These are phyloP conservation scores for Melampsora americana DNA, from an alignment of 1,284 basidiomycete genomes.

Conservation along the genomic window DNA sequence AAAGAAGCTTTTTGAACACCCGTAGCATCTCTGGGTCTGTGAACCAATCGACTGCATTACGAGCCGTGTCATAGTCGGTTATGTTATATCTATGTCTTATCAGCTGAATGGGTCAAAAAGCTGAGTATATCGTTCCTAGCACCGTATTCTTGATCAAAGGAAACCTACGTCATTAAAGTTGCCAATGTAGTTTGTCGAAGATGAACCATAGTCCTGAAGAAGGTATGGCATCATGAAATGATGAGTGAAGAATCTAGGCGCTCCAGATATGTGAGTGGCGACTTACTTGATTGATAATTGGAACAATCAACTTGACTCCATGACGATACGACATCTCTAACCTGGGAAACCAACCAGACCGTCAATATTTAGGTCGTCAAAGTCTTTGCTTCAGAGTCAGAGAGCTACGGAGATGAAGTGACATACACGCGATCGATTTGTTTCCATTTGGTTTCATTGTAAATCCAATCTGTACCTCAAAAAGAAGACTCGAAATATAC, in stretches of 20 bases:
- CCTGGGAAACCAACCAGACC: not conserved
- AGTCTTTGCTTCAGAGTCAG: not conserved
- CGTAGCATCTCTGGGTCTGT: constrained; percentile 23
- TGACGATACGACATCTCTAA: constrained; percentile 26
- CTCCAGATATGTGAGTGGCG: not conserved
- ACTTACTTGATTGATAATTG: constrained; percentile 44
- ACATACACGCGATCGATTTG: constrained; percentile 36
- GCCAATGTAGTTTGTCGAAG: constrained; percentile 4
- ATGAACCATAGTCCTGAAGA: constrained; percentile 29
- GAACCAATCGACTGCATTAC: constrained; percentile 35
- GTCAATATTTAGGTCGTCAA: not conserved
- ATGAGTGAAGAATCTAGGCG: not conserved
- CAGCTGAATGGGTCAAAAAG: constrained; percentile 6
- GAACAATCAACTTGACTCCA: constrained; percentile 43
- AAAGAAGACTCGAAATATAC: not conserved
- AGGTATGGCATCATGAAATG: not conserved
- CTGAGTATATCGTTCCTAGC: not conserved
- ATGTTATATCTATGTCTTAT: constrained; percentile 37
- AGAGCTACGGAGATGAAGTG: not conserved
- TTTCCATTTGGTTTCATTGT: constrained; percentile 42
- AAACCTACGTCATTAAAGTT: constrained; percentile 19
- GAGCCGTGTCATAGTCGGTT: constrained; percentile 12
- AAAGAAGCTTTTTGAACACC: constrained; percentile 28
- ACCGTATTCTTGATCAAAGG: not conserved
- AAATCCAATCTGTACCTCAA: constrained; percentile 36